Conservation (phyloP, 129 eudicot species). For the Cynara cardunculus region DNA sequence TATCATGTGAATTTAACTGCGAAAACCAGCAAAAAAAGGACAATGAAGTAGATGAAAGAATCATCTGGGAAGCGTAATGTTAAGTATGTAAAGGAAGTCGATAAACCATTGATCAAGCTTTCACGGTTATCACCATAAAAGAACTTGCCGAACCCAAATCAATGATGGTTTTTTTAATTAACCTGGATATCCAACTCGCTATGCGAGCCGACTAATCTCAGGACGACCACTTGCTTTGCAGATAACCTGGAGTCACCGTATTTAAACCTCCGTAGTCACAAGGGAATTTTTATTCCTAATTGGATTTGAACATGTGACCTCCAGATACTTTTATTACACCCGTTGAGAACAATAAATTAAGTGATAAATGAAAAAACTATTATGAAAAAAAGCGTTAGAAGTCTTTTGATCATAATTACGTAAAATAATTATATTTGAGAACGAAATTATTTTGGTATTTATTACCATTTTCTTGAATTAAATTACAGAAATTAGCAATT, state of each 20-base stretch:
- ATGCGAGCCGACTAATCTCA: too few relatives aligned
- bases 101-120: background rate
- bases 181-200: too few relatives aligned
- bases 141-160: background rate
- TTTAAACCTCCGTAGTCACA: too few relatives aligned
- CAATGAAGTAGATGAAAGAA: background rate
- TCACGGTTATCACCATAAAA: background rate
- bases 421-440: background rate
- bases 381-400: too few relatives aligned
- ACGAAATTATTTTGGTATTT: background rate
- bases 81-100: background rate
- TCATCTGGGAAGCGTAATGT: background rate
- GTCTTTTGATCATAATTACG: background rate
- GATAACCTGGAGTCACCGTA: too few relatives aligned
- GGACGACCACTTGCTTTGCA: too few relatives aligned
- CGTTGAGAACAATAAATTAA: too few relatives aligned
- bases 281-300: too few relatives aligned
- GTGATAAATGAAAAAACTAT: too few relatives aligned
- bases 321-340: too few relatives aligned
- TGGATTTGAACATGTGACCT: too few relatives aligned
- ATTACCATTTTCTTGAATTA: background rate
- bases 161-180: too few relatives aligned
- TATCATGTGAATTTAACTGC: background rate
- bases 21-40: background rate
- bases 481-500: background rate